Evolutionary conservation across 2,329 filamentous ascomycete species (phyloP).

Genomic region (Tolypocladium inflatum): DNA sequence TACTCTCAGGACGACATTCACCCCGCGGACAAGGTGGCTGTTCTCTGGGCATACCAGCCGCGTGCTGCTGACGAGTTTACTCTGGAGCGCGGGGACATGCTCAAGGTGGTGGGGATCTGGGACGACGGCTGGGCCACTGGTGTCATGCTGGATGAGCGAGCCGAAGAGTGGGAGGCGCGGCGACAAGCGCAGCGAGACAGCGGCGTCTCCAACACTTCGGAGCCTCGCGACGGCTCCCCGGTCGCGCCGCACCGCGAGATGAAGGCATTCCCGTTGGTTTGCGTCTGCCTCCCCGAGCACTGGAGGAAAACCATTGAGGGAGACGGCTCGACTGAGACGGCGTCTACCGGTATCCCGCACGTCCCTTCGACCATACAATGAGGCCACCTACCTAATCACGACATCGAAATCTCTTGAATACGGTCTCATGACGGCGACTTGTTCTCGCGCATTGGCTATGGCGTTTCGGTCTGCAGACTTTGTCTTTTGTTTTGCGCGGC

Average conservation of each 20-base stretch:
- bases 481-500: not conserved
- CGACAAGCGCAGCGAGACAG: constrained; percentile 79
- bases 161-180: constrained; percentile 79
- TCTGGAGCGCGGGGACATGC: constrained; percentile 91
- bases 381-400: not conserved
- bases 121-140: constrained; percentile 98
- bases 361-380: constrained; percentile 3
- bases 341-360: constrained; percentile 30
- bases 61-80: constrained; percentile 89
- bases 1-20: constrained; percentile 96
- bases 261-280: constrained; percentile 95
- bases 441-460: constrained; percentile 24
- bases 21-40: constrained; percentile 79
- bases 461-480: constrained; percentile 21
- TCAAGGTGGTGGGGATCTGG: constrained; percentile 98
- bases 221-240: constrained; percentile 51
- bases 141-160: constrained; percentile 68
- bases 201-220: constrained; percentile 77
- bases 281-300: constrained; percentile 88
- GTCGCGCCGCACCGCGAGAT: constrained; percentile 61
- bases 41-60: constrained; percentile 94
- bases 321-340: constrained; percentile 61
- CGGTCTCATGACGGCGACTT: constrained; percentile 10
- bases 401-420: constrained; percentile 12
- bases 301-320: constrained; percentile 96